Evolutionary conservation across 2,329 filamentous ascomycete genomes (phyloP).

Genomic region (Pseudogymnoascus sp.): DNA sequence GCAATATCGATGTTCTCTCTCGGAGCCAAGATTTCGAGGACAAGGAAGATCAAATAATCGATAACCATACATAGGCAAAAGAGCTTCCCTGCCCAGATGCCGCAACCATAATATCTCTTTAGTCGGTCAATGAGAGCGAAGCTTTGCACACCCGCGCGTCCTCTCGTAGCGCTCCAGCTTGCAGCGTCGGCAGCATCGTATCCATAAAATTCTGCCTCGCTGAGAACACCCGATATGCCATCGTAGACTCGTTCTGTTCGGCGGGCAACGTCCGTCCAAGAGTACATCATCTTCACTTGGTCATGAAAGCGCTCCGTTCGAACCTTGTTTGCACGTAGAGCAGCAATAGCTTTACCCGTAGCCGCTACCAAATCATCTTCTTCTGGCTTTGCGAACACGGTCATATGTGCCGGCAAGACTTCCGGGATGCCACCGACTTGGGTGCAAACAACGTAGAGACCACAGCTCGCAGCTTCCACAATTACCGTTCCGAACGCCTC

Average conservation of each 20-base stretch:
- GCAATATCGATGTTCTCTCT: slow-evolving; percentile 80
- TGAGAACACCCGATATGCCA: slow-evolving; percentile 78
- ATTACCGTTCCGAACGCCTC: slow-evolving; percentile 98
- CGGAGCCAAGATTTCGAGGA: slow-evolving; percentile 81
- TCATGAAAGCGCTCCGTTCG: slow-evolving; percentile 92
- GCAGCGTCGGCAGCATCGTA: slow-evolving; percentile 56
- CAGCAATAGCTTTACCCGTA: slow-evolving; percentile 80
- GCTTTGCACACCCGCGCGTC: slow-evolving; percentile 62
- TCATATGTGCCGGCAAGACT: slow-evolving; percentile 93
- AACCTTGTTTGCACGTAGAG: slow-evolving; percentile 75
- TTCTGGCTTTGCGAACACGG: slow-evolving; percentile 90
- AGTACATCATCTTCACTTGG: slow-evolving; percentile 97
- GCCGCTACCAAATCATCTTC: slow-evolving; percentile 89
- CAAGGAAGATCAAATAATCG: slow-evolving; percentile 83
- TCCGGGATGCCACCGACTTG: slow-evolving; percentile 95
- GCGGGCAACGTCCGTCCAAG: slow-evolving; percentile 89
- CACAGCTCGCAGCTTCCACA: slow-evolving; percentile 92
- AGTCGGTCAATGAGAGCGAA: slow-evolving; percentile 90
- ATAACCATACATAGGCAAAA: slow-evolving; percentile 93
- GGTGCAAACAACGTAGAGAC: slow-evolving; percentile 92
- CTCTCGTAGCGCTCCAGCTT: slow-evolving; percentile 61
- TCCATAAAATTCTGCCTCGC: slow-evolving; percentile 81
- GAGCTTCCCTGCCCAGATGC: slow-evolving; percentile 95
- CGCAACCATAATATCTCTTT: slow-evolving; percentile 95
- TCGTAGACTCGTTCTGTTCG: slow-evolving; percentile 94